Base-by-base conservation (phyloP, 148 eudicot genomes). In the Tetragonia tetragonoides region DNA sequence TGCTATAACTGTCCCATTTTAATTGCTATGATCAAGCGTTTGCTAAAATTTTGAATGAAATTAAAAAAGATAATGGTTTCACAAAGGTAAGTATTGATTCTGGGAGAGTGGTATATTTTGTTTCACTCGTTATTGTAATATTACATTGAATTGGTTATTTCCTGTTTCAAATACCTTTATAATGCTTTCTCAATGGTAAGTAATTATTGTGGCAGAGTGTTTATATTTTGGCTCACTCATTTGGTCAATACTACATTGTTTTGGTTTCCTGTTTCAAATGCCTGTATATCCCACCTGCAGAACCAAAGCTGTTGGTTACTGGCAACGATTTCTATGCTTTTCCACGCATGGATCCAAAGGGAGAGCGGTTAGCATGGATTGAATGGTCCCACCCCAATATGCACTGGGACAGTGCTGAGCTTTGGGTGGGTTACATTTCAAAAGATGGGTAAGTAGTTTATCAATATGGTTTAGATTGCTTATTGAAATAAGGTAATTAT, bases 311-410 rank as follows among this genome's bases (percentile, higher is more conserved):
- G 47, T 67, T 91, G 60, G 87, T 89, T 68, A 78, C 75, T 81
- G 95, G 95, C 20, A 89, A 75, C 62, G 92, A 91, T 82, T 91
- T 91, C 78, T 91, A 91, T 56, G 95, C 95, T 23, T 91, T 88
- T 66, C 95, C 95, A 23, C 88, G 95, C 60, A 23, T 89, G 68
- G 95, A 91, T 77, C 79, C 75, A 18, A 85, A 82, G 78, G 92
- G 91, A 53, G 83, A 81, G 79, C 85, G 88, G 59, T 40, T 91
- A 41, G 92, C 89, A 24, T 91, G 95, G 95, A 87, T 91, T 60
- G 88, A 91, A 60, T 91, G 95, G 95, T 61, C 86, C 54, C 92
- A 91, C 81, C 95, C 92, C 79, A 89, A 91, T 83, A 86, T 91
- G 95, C 95, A 88, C 44, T 89, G 95, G 95, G 95, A 91, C 78